These are phyloP conservation scores for Penicillium glabrum DNA, from an alignment of 2,329 filamentous ascomycete genomes.

Conservation along the genomic window DNA sequence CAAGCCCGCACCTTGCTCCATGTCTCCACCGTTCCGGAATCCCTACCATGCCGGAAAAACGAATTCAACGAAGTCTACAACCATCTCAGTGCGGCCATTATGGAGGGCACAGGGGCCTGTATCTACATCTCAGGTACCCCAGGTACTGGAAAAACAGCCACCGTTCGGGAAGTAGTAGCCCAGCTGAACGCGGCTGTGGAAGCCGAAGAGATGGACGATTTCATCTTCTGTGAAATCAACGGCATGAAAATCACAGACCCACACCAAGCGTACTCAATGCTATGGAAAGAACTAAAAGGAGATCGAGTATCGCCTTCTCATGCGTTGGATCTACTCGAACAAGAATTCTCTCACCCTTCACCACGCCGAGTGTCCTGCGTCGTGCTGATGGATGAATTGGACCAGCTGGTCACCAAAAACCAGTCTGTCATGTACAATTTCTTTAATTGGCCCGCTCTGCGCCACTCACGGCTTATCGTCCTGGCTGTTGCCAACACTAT, in stretches of 20 bases:
- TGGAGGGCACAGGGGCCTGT: constrained; percentile 88
- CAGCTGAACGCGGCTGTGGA: constrained; percentile 84
- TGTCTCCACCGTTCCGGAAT: constrained; percentile 86
- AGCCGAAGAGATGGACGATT: constrained; percentile 92
- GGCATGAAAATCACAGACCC: constrained; percentile 99
- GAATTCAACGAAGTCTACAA: constrained; percentile 93
- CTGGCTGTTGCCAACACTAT: constrained; percentile 98
- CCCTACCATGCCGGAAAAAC: constrained; percentile 84
- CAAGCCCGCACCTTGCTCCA: constrained; percentile 85
- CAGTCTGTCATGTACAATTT: constrained; percentile 99
- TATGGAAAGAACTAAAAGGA: constrained; percentile 95
- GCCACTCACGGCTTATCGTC: constrained; percentile 90
- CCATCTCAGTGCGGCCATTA: constrained; percentile 90
- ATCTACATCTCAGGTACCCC: constrained; percentile 99
- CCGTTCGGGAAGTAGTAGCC: constrained; percentile 89
- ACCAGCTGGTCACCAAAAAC: constrained; percentile 96
- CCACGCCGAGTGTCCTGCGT: constrained; percentile 92
- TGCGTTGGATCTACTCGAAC: constrained; percentile 84
- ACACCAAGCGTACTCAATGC: constrained; percentile 88
- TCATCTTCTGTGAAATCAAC: constrained; percentile 99
- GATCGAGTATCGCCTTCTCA: constrained; percentile 91
- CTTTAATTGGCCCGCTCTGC: constrained; percentile 95
- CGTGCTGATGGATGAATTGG: constrained; percentile 96
- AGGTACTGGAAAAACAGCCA: constrained; percentile 95
- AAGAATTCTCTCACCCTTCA: constrained; percentile 88